These are phyloP conservation scores for Saccharomycopsis sp. DNA, from an alignment of 805 yeast species.

Conservation along the genomic window DNA sequence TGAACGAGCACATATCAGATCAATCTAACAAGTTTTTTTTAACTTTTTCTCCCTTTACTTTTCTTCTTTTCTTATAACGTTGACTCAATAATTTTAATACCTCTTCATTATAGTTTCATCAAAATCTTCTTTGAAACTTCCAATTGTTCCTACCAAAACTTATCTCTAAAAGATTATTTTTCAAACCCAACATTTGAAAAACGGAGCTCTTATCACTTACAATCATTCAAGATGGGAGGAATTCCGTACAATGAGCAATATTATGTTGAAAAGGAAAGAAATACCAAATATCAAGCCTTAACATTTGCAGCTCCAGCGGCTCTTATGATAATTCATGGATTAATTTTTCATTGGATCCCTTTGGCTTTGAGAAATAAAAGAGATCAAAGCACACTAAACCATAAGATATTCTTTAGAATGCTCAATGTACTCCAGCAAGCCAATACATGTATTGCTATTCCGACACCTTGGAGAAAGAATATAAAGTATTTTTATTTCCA, in stretches of 20 bases:
- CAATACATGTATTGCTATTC: constrained; percentile 24
- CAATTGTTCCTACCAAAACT: no score
- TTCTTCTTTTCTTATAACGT: no score
- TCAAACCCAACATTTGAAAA: no score
- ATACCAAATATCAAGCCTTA: constrained; percentile 29
- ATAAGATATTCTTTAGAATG: constrained; percentile 22
- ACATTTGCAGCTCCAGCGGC: constrained; percentile 23
- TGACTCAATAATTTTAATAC: no score
- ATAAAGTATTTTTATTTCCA: constrained; percentile 25
- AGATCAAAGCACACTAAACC: background rate
- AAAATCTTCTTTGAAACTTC: no score
- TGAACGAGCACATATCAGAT: no score
- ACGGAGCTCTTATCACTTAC: no score
- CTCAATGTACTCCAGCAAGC: constrained; percentile 24
- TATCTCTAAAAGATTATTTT: no score
- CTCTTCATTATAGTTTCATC: no score
- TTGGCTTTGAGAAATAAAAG: constrained; percentile 21
- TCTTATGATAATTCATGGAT: constrained; percentile 29
- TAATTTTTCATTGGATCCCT: constrained; percentile 35
- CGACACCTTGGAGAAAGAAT: constrained; percentile 19
- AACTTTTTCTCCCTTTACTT: no score
- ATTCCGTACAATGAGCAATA: constrained; percentile 23
- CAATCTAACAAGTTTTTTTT: no score
- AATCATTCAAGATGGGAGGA: no score
- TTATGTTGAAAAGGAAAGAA: constrained; percentile 29